Conservation (phyloP, 129 eudicot genomes). For the Helianthus annuus region HanXRQr2.0-SUNRISE NC_035447.2:18712281-18712780, state of each 20-base stretch:
- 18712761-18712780: too few species aligned
- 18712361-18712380: slow-evolving; percentile 9
- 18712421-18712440: not conserved
- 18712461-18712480: not conserved
- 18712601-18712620: not conserved
- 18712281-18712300: too few species aligned
- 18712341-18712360: not conserved
- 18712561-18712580: not conserved
- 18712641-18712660: not conserved
- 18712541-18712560: slow-evolving; percentile 4
- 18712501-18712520: not conserved
- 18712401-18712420: slow-evolving; percentile 11
- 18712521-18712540: not conserved
- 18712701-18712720: too few species aligned
- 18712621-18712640: not conserved
- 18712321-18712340: too few species aligned
- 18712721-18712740: too few species aligned
- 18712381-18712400: not conserved
- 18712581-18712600: not conserved
- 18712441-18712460: not conserved
- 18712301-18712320: too few species aligned
- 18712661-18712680: not conserved
- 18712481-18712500: not conserved
- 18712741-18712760: too few species aligned
- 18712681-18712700: too few species aligned